Evolutionary conservation across 2,329 filamentous ascomycete species (phyloP), one percentile per base, ranked within the genome.

Genomic region (Fusarium guadeloupense): DNA sequence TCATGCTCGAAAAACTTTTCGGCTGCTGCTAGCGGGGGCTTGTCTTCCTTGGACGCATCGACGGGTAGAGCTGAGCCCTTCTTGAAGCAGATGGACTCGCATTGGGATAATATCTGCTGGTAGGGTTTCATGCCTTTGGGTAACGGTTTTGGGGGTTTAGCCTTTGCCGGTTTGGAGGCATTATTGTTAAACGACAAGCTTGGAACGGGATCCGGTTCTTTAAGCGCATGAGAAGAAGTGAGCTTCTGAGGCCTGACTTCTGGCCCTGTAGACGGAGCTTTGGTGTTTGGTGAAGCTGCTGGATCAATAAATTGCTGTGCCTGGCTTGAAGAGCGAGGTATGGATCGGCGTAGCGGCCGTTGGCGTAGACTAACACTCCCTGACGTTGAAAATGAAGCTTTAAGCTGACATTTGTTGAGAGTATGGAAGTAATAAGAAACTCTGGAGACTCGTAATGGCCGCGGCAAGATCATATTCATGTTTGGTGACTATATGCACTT

Each of bases 1-100:
- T 51, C 50, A 4, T 70, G 59, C 33, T 59, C 55, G 63, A 77
- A 77, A 66, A 76, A 78, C 26, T 64, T 67, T 31, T 65, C 66
- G 1, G 73, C 73, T 17, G 67, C 56, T 31, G 62, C 62, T 10
- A 76, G 51, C 20, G 68, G 55, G n/a, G 63, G 64, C 12, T 47
- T 59, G 12, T 74, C 67, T 10, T 59, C 48, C 21, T 64, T 66
- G n/a, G 52, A 46, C 10, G 58, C 35, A 8, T 62, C 54, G 6
- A 54, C 52, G 16, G 64, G 64, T 17, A 53, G 44, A 21, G 30
- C 28, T n/a, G 39, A 25, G 25, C 40, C 56, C 8, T 52, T 34
- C 20, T 53, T 59, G 47, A 60, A 70, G 30, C 52, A 62, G 7
- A 70, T 66, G 6, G 68, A 68, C 17, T 69, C 67, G 9, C 62